These are phyloP conservation scores for Arabidopsis hybrid DNA, from an alignment of 441 rosid species.

Conservation along the genomic window DNA sequence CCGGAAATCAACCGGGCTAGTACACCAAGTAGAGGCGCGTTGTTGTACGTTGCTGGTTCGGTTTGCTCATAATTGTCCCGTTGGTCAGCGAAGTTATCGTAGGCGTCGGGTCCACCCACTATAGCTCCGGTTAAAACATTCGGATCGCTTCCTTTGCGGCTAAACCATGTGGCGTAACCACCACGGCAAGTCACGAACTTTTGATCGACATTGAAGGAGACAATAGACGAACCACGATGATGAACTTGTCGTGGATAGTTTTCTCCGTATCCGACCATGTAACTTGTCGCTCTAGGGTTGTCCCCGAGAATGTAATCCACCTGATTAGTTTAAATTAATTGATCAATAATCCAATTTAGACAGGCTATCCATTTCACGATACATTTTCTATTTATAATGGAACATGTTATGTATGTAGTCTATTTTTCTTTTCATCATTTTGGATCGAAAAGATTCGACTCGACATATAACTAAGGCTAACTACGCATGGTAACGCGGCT, in stretches of 20 bases:
- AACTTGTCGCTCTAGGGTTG: slow-evolving; percentile 96
- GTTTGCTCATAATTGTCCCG: slow-evolving; percentile 96
- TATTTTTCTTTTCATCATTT: too few species aligned
- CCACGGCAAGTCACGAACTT: slow-evolving; percentile 81
- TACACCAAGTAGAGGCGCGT: slow-evolving; percentile 90
- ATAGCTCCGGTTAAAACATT: slow-evolving; percentile 86
- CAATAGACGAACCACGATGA: slow-evolving; percentile 90
- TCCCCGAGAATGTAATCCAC: slow-evolving; percentile 95
- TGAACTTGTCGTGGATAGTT: slow-evolving; percentile 88
- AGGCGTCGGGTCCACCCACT: slow-evolving; percentile 97
- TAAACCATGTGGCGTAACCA: slow-evolving; percentile 90
- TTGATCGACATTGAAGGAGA: slow-evolving; percentile 64
- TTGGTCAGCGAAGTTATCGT: slow-evolving; percentile 88
- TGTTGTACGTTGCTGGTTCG: slow-evolving; percentile 96
- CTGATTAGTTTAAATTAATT: slow-evolving; percentile 35
- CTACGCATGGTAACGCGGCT: too few species aligned
- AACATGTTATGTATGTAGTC: neutral
- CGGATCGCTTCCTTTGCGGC: slow-evolving; percentile 76
- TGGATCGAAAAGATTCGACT: too few species aligned
- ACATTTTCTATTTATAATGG: neutral
- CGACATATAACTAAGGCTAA: too few species aligned
- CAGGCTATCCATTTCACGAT: neutral
- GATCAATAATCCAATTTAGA: neutral
- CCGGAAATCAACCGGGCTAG: slow-evolving; percentile 80
- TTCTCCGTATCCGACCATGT: slow-evolving; percentile 95